Percentiles rank a stretch among this genome's conserved stretches.
phyloP scores from a whole-genome alignment of 306 rosid species.

The Gillenia trifoliata region DNA sequence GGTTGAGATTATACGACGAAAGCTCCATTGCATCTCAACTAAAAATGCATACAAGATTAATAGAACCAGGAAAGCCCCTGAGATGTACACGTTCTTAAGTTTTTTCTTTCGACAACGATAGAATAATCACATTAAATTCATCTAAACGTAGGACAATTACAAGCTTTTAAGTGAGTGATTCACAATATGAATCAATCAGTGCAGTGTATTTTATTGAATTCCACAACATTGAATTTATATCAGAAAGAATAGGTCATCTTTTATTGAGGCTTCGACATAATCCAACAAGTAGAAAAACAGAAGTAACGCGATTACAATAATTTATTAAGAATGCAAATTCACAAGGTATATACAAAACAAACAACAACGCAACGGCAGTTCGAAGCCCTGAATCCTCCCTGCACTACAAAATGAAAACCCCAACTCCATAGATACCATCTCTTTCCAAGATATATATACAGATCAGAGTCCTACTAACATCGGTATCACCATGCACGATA shows the following conservation, averaged over 20 bases:
- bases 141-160: no score
- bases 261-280: constrained; percentile 4
- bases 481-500: constrained; percentile 47
- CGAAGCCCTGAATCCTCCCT: constrained; percentile 26
- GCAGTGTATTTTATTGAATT: not conserved
- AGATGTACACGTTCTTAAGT: not conserved
- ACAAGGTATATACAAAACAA: constrained; percentile 30
- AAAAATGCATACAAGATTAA: no score
- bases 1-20: not conserved
- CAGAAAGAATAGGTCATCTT: not conserved
- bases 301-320: constrained; percentile 17
- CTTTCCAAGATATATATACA: constrained; percentile 52
- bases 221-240: not conserved
- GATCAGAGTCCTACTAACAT: constrained; percentile 38
- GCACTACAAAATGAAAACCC: constrained; percentile 32
- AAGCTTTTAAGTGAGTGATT: no score
- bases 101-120: no score
- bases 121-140: no score
- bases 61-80: not conserved
- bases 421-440: constrained; percentile 24
- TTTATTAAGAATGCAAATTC: constrained; percentile 33
- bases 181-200: not conserved
- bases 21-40: not conserved
- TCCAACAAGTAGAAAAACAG: constrained; percentile 13
- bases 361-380: constrained; percentile 29